A percentile compares a stretch with the other conserved stretches of the same genome.
phyloP scores from a whole-genome alignment of 495 filamentous ascomycete genomes.

The Hyphodiscus hymeniophilus region DNA sequence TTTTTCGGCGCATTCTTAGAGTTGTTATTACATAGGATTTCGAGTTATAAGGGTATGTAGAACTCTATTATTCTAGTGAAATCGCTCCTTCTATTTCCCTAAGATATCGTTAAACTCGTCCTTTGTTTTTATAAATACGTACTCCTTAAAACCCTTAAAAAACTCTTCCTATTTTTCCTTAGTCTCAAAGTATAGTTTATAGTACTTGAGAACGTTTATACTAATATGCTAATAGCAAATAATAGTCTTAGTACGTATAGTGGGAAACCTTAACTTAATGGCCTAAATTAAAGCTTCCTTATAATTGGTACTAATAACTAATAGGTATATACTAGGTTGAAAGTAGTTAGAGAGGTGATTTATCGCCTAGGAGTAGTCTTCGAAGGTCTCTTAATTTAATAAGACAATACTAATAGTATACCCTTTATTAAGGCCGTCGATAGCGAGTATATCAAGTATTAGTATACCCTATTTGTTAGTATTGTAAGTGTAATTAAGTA shows the following conservation, averaged over 20 bases:
- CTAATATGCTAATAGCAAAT: conserved; percentile 3
- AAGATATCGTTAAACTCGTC: conserved; percentile 1
- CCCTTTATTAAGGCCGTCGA: conserved; percentile 1
- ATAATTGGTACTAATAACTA: conserved; percentile 2
- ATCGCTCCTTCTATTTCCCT: not conserved
- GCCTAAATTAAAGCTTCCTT: not conserved
- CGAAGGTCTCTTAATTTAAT: not conserved
- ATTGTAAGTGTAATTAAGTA: conserved; percentile 17
- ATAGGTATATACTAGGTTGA: not conserved
- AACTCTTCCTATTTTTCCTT: not conserved
- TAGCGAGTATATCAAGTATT: conserved; percentile 11
- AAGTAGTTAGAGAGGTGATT: not conserved
- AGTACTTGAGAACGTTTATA: not conserved
- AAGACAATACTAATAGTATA: not conserved
- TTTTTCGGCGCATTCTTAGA: not conserved
- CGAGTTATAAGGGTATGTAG: not conserved
- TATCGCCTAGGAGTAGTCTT: not conserved
- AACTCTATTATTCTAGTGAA: conserved; percentile 4
- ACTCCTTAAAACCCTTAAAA: not conserved
- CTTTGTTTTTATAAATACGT: conserved; percentile 1
- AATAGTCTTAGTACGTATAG: not conserved
- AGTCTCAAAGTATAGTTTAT: not conserved
- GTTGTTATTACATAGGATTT: not conserved
- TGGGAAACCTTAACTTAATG: not conserved
- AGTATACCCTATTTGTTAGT: conserved; percentile 16